Evolutionary conservation across 2,329 filamentous ascomycete species (phyloP).

Genomic region (Drechslerella dactyloides): DNA sequence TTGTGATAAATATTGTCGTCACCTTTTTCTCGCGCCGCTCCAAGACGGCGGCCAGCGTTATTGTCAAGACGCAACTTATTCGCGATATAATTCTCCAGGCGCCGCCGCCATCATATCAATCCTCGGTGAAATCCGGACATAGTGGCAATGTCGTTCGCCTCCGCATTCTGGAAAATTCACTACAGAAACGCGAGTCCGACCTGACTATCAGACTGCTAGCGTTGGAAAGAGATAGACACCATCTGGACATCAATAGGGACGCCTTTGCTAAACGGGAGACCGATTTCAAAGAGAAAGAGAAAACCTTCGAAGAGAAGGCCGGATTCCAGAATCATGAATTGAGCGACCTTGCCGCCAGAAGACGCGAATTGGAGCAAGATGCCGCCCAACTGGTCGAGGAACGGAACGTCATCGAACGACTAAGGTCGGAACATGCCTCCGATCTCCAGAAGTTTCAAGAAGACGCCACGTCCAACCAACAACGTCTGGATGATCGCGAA

Average conservation of each 20-base stretch:
- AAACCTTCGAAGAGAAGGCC: conserved; percentile 9
- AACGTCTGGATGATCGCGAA: conserved; percentile 32
- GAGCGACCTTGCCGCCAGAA: conserved; percentile 10
- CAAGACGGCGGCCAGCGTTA: conserved; percentile 25
- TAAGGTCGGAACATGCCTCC: conserved; percentile 28
- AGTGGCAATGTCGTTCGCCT: conserved; percentile 23
- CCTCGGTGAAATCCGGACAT: conserved; percentile 25
- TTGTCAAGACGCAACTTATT: conserved; percentile 41
- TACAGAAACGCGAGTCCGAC: conserved; percentile 35
- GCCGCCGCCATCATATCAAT: conserved; percentile 41
- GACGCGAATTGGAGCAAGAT: conserved; percentile 21
- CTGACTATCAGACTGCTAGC: conserved; percentile 13
- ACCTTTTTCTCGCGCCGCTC: conserved; percentile 35
- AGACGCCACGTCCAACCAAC: conserved; percentile 7
- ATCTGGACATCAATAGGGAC: conserved; percentile 21
- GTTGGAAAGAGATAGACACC: conserved; percentile 14
- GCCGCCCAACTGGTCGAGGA: conserved; percentile 19
- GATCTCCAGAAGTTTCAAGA: conserved; percentile 24
- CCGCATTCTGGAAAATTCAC: conserved; percentile 24
- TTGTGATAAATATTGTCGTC: conserved; percentile 27
- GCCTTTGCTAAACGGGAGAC: conserved; percentile 11
- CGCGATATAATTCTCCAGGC: conserved; percentile 40
- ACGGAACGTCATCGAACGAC: conserved; percentile 25
- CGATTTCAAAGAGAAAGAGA: conserved; percentile 17
- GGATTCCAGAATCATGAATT: conserved; percentile 6